Conservation (phyloP, 2,329 filamentous ascomycete genomes). For the Trichoderma lentiforme region DNA sequence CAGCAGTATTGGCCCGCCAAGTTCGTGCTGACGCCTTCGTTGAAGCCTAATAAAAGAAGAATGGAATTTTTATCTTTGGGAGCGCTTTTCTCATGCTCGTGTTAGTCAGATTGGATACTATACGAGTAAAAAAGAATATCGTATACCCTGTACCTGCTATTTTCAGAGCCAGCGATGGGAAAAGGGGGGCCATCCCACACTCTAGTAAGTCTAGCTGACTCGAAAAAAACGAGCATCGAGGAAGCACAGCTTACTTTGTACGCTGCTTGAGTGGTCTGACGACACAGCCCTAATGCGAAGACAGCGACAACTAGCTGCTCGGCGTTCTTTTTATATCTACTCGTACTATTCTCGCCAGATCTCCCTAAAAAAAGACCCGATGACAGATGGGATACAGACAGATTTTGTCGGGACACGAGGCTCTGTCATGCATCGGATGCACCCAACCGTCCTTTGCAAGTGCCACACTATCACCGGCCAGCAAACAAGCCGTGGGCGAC, state of each 20-base stretch:
- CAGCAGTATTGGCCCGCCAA: not conserved
- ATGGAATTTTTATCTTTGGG: not conserved
- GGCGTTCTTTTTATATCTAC: slow-evolving; percentile 1
- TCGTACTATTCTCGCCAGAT: slow-evolving; percentile 2
- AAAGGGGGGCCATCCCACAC: not conserved
- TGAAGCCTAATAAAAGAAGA: not conserved
- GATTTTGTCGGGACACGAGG: slow-evolving; percentile 1
- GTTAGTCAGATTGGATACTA: not conserved
- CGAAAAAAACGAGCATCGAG: not conserved
- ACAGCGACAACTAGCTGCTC: not conserved
- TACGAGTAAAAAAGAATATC: not conserved
- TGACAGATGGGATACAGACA: not conserved
- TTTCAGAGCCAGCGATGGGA: not conserved
- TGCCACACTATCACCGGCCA: not conserved
- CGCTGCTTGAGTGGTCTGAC: not conserved
- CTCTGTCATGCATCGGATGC: slow-evolving; percentile 6
- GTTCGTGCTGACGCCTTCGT: not conserved
- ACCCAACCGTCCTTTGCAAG: not conserved
- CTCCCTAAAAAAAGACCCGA: not conserved
- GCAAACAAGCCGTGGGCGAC: not conserved
- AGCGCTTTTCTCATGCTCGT: not conserved
- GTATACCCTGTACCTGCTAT: not conserved
- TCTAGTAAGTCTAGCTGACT: not conserved
- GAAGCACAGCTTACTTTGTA: not conserved
- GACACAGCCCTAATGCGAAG: not conserved